Base-by-base conservation (phyloP, 306 rosid genomes). In the Begonia masoniana region DNA sequence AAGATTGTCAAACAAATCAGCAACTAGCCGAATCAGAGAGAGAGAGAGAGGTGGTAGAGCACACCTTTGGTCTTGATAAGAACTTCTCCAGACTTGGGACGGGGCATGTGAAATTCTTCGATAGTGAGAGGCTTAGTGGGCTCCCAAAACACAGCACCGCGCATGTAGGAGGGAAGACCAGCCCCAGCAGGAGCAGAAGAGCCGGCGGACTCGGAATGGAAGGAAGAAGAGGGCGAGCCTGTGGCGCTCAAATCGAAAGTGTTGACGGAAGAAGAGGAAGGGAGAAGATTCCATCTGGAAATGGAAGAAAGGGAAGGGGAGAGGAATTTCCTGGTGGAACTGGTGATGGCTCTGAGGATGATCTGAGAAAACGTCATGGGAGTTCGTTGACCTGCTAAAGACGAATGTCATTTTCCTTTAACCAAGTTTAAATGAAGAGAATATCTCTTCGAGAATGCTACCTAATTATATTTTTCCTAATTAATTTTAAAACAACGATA, bases 21-120 rank as follows among this genome's bases (percentile, higher is more conserved):
- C 24, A 2, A 31, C 39, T 31, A 31, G 3, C 7, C 7, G 8
- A 31, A 36, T 41, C 48, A 41, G 19, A 43, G 48, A 19, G 53
- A 21, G 39, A 16, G 39, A 14, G 9, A 60, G 6, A 5, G 16
- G n/a, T n/a, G n/a, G n/a, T n/a, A 2, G 12, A 12, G 2, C 10
- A 6, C 35, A 78, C 97, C 94, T 51, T 89, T 89, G 58, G 84
- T 85, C 71, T 68, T 82, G 72, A 89, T 71, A 73, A 89, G 97
- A 57, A 85, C 36, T 73, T 89, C 97, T 14, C 94, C 95, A 14
- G 88, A 71, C 57, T 89, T 82, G 73, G 95, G 96, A 26, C 79
- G 85, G 57, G 96, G 96, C 43, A 91, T 85, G 49, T 64, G 83
- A 55, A 91, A 83, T 45, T 91, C 87, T 52, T 91, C 94, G 14